phyloP scores from a whole-genome alignment of 2,329 filamentous ascomycete species.

The Aspergillus tamarii region DNA sequence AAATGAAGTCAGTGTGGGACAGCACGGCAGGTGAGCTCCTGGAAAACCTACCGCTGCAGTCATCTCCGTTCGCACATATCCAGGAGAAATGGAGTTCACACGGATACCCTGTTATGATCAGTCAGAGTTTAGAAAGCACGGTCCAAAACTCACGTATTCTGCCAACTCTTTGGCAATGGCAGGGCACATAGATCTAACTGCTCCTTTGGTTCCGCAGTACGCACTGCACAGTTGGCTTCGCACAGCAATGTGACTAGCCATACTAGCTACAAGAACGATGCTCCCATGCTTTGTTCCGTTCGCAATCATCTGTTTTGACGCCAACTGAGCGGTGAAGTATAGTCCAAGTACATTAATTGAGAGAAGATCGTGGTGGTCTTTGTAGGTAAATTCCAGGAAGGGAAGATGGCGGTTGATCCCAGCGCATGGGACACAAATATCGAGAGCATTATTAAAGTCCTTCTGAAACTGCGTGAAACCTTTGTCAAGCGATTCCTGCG shows the following conservation, averaged over 20 bases:
- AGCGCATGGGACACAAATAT: neutral
- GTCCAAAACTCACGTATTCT: neutral
- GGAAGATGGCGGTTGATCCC: neutral
- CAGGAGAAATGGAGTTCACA: neutral
- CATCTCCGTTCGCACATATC: neutral
- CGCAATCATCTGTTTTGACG: neutral
- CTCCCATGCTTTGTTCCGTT: slow-evolving; percentile 52
- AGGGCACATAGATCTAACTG: neutral
- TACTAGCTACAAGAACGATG: slow-evolving; percentile 58
- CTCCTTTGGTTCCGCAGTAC: slow-evolving; percentile 30
- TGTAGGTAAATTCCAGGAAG: neutral
- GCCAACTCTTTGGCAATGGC: neutral
- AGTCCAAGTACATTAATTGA: neutral
- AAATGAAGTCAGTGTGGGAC: neutral
- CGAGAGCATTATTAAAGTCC: neutral
- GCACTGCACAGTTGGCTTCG: slow-evolving; percentile 52
- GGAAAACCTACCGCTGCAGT: neutral
- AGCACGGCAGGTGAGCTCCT: neutral
- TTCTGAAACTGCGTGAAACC: neutral
- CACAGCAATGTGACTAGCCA: slow-evolving; percentile 57
- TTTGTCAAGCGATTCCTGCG: neutral
- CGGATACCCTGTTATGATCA: neutral
- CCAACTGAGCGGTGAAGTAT: neutral
- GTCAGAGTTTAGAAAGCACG: neutral
- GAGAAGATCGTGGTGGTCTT: neutral